Evolutionary conservation across 2,329 filamentous ascomycete genomes (phyloP).

Genomic region (Monosporascus sp.): DNA sequence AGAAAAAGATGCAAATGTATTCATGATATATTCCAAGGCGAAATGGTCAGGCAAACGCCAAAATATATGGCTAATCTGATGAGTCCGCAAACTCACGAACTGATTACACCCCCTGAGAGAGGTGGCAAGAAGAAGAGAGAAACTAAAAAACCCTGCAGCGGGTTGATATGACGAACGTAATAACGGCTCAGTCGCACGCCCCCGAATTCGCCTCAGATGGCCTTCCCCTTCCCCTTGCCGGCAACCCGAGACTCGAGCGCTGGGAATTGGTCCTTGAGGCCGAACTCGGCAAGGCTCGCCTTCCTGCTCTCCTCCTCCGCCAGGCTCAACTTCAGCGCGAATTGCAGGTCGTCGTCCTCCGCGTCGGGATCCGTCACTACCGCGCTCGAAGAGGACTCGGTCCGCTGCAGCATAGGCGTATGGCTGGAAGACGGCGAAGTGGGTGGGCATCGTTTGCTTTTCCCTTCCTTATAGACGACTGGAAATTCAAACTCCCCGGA

Average conservation of each 20-base stretch:
- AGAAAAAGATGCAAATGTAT: too few relatives aligned
- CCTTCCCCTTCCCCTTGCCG: constrained; percentile 20
- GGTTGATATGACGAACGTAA: constrained; percentile 6
- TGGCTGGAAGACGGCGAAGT: constrained; percentile 33
- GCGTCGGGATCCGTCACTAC: constrained; percentile 17
- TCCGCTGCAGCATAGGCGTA: constrained; percentile 26
- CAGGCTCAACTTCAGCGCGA: constrained; percentile 56
- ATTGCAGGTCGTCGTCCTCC: constrained; percentile 55
- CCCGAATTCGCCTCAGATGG: constrained; percentile 1
- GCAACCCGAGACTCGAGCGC: constrained; percentile 14
- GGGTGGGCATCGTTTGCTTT: constrained; percentile 31
- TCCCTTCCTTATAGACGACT: constrained; percentile 43
- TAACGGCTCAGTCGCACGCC: not conserved
- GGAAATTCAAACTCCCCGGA: constrained; percentile 47
- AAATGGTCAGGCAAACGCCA: too few relatives aligned
- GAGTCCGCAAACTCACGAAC: not conserved
- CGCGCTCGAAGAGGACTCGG: constrained; percentile 11
- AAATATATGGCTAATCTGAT: too few relatives aligned
- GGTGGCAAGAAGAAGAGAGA: constrained; percentile 3
- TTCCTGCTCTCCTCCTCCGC: constrained; percentile 45
- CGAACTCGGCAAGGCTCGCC: constrained; percentile 6
- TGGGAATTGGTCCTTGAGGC: constrained; percentile 23
- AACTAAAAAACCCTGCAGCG: not conserved
- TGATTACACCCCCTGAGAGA: constrained; percentile 1
- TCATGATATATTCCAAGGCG: too few relatives aligned